phyloP scores from a whole-genome alignment of 2,329 filamentous ascomycete species.

The Amauroascus verrucosus region DNA sequence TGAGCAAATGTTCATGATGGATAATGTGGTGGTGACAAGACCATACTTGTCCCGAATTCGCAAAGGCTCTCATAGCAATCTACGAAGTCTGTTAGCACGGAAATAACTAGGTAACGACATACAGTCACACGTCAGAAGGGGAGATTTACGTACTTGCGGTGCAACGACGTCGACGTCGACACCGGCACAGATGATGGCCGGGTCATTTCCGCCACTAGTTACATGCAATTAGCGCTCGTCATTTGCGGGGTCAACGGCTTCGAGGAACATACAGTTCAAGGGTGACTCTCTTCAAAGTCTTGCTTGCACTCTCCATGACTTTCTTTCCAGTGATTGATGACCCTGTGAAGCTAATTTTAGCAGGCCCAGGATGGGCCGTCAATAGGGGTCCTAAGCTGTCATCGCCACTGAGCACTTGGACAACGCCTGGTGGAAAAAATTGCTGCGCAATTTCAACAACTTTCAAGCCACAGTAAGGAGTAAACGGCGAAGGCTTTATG shows the following conservation, averaged over 20 bases:
- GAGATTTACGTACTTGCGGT: constrained; percentile 23
- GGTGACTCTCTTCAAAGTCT: constrained; percentile 46
- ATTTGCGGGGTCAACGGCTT: background rate
- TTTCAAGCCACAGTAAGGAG: constrained; percentile 44
- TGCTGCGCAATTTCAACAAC: constrained; percentile 42
- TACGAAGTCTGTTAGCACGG: constrained; percentile 13
- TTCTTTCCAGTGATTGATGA: constrained; percentile 43
- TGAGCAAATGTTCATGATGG: background rate
- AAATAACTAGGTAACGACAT: background rate
- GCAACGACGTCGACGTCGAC: constrained; percentile 26
- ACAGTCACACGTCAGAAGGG: too few relatives aligned
- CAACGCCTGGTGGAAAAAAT: constrained; percentile 46
- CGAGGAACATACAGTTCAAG: constrained; percentile 33
- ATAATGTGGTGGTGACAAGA: too few relatives aligned
- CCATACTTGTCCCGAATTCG: constrained; percentile 40
- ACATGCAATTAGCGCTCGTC: background rate
- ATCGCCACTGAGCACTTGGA: constrained; percentile 47
- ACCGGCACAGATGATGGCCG: constrained; percentile 10
- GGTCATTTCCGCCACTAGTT: constrained; percentile 46
- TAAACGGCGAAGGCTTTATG: constrained; percentile 48
- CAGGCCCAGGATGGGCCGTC: constrained; percentile 45
- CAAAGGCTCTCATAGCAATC: constrained; percentile 42
- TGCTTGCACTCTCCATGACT: constrained; percentile 42
- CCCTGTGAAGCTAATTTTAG: constrained; percentile 51
- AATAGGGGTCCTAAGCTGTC: constrained; percentile 46